Evolutionary conservation across 2,329 filamentous ascomycete species (phyloP).

Genomic region (Fusarium sp.): DNA sequence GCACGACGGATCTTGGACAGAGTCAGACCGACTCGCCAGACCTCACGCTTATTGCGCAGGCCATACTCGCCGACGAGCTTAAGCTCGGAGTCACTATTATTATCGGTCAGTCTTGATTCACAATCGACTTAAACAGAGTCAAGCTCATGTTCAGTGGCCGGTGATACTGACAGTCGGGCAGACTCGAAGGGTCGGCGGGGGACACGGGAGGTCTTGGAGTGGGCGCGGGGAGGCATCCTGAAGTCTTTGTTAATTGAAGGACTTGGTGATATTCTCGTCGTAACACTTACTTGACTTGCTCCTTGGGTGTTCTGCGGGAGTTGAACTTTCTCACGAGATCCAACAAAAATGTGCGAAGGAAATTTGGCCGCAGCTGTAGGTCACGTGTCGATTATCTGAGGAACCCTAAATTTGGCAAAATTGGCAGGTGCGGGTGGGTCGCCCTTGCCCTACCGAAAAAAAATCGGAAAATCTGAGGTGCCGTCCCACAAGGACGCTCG

Average conservation of each 20-base stretch:
- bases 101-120: slow-evolving; percentile 76
- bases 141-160: slow-evolving; percentile 99
- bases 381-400: slow-evolving; percentile 46
- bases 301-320: slow-evolving; percentile 52
- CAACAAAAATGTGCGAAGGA: slow-evolving; percentile 51
- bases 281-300: slow-evolving; percentile 56
- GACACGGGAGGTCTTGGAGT: slow-evolving; percentile 99
- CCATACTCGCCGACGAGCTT: slow-evolving; percentile 99
- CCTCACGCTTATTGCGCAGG: slow-evolving; percentile 99
- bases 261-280: slow-evolving; percentile 21
- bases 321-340: slow-evolving; percentile 48
- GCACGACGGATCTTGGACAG: slow-evolving; percentile 99
- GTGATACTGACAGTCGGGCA: slow-evolving; percentile 97
- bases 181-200: slow-evolving; percentile 98
- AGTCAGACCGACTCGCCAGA: slow-evolving; percentile 99
- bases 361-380: slow-evolving; percentile 42
- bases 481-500: slow-evolving; percentile 53
- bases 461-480: slow-evolving; percentile 54
- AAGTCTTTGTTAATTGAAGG: slow-evolving; percentile 46
- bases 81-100: slow-evolving; percentile 93
- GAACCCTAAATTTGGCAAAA: slow-evolving; percentile 50
- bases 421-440: slow-evolving; percentile 7
- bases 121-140: slow-evolving; percentile 95
- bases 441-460: slow-evolving; percentile 52
- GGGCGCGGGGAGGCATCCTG: slow-evolving; percentile 68